phyloP scores from a whole-genome alignment of 2,329 filamentous ascomycete genomes.

The Penicillium psychrosexuale region DNA sequence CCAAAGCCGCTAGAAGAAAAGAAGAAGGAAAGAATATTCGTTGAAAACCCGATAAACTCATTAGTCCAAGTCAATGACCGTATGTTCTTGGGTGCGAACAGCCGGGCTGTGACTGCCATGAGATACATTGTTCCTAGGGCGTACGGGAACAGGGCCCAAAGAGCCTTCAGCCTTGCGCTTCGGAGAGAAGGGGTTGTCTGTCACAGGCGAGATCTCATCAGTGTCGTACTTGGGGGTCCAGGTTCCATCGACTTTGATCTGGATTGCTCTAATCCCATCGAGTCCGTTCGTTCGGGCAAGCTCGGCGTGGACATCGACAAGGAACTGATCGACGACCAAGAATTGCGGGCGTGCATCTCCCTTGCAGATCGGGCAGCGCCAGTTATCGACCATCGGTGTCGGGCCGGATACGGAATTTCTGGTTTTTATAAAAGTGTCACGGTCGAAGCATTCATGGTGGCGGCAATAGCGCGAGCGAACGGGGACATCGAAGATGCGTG shows the following conservation, averaged over 20 bases:
- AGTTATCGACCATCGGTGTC: conserved; percentile 51
- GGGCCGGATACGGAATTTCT: conserved; percentile 51
- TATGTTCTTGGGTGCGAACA: background rate
- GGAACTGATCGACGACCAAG: conserved; percentile 71
- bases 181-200: background rate
- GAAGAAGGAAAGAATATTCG: background rate
- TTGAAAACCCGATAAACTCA: background rate
- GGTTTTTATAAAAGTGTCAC: conserved; percentile 73
- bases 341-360: conserved; percentile 70
- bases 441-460: conserved; percentile 87
- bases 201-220: conserved; percentile 15
- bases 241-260: conserved; percentile 60
- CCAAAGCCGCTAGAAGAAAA: background rate
- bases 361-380: conserved; percentile 83
- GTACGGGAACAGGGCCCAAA: conserved; percentile 13
- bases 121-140: conserved; percentile 8
- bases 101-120: background rate
- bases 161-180: conserved; percentile 16
- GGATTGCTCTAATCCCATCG: conserved; percentile 57
- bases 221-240: conserved; percentile 57
- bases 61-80: conserved; percentile 24
- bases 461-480: conserved; percentile 67
- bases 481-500: conserved; percentile 64
- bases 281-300: conserved; percentile 52
- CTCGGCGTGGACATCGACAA: conserved; percentile 58